Evolutionary conservation across 768 basidiomycete genomes (phyloP), one percentile per base, ranked within the genome.

Genomic region (Boletus coccyginus): DNA sequence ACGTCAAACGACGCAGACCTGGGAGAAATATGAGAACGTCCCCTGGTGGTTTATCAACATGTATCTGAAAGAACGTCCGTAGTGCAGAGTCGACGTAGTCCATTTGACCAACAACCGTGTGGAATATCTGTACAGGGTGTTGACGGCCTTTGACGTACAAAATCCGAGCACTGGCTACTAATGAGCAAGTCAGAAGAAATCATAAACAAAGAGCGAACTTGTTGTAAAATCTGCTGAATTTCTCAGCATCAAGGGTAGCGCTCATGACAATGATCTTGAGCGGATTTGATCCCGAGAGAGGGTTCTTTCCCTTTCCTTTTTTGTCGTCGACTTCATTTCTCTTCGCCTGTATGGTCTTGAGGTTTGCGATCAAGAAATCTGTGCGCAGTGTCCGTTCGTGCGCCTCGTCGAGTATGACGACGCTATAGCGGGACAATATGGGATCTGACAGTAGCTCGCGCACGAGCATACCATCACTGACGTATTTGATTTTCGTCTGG

Each of bases 381-480:
- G 97, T 99, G 40, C 95, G 83, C 31, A 99, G 75, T 0, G 94
- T 96, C 54, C 97, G 83, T 69, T 99, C 97, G 73, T 99, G 97
- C 0, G 97, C 97, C 70, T 99, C 97, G 64, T 99, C 97, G 42
- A 99, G 86, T 54, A 98, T 79, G 50, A 99, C 79, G 32, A 94
- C 84, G 66, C 90, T 89, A 73, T 98, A 99, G 55, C 79, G 80
- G 51, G 84, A 85, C 45, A 98, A 77, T 33, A 88, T 69, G 16
- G 84, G 78, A 67, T 95, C 93, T 42, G 82, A 83, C 58, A 95
- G 79, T 48, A 95, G 82, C 78, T 99, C 97, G 42, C 94, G 84
- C 42, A 95, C 88, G 61, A 98, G 86, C 91, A 98, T 98, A 59
- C 97, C 97, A 65, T 99, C 97, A 53, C 95, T 98, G 73, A 97